phyloP scores from a whole-genome alignment of 169 alveolate genomes.

The Theileria sp. region DNA sequence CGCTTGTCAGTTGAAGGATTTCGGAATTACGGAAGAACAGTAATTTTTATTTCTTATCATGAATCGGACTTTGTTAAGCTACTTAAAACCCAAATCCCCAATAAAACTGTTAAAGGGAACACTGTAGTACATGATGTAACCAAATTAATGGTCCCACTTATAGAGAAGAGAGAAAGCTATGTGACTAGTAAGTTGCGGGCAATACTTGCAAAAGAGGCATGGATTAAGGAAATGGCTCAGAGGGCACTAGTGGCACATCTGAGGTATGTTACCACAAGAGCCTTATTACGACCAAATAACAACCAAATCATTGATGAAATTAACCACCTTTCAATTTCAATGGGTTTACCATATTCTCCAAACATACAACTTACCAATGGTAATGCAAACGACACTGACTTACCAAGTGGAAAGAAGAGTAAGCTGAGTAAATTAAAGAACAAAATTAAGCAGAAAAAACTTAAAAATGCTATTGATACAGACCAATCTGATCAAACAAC shows the following conservation, averaged over 20 bases:
- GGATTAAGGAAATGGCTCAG: slow-evolving; percentile 68
- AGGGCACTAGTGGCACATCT: slow-evolving; percentile 59
- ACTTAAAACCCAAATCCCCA: slow-evolving; percentile 15
- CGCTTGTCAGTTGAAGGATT: slow-evolving; percentile 87
- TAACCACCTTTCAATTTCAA: slow-evolving; percentile 46
- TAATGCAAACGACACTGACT: not conserved
- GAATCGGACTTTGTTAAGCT: slow-evolving; percentile 53
- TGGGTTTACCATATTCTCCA: slow-evolving; percentile 62
- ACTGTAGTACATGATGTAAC: slow-evolving; percentile 49
- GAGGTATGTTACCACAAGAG: slow-evolving; percentile 52
- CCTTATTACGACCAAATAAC: slow-evolving; percentile 25
- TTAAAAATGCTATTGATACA: not conserved
- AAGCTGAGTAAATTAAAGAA: slow-evolving; percentile 57
- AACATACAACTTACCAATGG: slow-evolving; percentile 36
- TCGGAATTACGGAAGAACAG: slow-evolving; percentile 78
- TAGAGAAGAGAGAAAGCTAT: slow-evolving; percentile 35
- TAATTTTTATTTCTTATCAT: slow-evolving; percentile 67
- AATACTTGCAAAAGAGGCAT: slow-evolving; percentile 53
- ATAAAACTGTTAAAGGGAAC: not conserved
- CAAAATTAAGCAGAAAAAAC: slow-evolving; percentile 20
- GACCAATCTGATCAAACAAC: not conserved
- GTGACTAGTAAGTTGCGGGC: slow-evolving; percentile 55
- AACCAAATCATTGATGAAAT: slow-evolving; percentile 31
- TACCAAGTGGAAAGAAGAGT: slow-evolving; percentile 12
- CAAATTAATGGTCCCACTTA: slow-evolving; percentile 41